Evolutionary conservation across 352 stramenopile genomes (phyloP).

Genomic region (Phytophthora ohioensis): DNA sequence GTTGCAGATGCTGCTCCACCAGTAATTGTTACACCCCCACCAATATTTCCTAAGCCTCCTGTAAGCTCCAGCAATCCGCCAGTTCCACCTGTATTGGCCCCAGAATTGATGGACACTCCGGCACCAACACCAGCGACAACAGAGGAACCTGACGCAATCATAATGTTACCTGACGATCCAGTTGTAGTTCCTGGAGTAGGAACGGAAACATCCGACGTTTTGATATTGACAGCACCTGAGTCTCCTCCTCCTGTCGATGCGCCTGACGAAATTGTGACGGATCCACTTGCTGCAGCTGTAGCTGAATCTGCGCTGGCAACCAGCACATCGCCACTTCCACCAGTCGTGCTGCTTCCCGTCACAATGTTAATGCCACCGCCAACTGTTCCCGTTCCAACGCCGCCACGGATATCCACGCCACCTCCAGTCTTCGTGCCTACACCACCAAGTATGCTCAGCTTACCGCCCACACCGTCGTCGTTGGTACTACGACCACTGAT

Average conservation of each 20-base stretch:
- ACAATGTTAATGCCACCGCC: conserved; percentile 38
- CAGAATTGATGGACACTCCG: conserved; percentile 16
- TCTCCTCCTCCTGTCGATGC: conserved; percentile 23
- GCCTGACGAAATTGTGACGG: conserved; percentile 28
- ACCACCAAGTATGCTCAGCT: conserved; percentile 22
- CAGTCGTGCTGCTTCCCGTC: conserved; percentile 33
- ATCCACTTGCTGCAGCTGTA: conserved; percentile 16
- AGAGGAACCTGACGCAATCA: conserved; percentile 16
- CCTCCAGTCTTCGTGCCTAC: conserved; percentile 30
- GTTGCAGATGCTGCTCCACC: conserved; percentile 14
- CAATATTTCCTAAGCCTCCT: conserved; percentile 21
- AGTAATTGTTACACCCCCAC: conserved; percentile 22
- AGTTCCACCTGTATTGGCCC: conserved; percentile 13
- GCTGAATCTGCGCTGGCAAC: conserved; percentile 49
- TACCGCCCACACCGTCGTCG: conserved; percentile 18
- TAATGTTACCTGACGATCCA: conserved; percentile 31
- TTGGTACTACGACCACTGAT: conserved; percentile 23
- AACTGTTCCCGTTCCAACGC: conserved; percentile 14
- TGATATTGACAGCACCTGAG: conserved; percentile 27
- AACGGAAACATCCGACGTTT: conserved; percentile 18
- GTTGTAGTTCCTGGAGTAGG: not conserved
- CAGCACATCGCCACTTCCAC: conserved; percentile 60
- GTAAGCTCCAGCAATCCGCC: conserved; percentile 24
- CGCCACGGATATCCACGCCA: conserved; percentile 32
- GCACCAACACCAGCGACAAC: conserved; percentile 6